phyloP scores from a whole-genome alignment of 352 stramenopile genomes.

The Blastocystis sp. region DNA sequence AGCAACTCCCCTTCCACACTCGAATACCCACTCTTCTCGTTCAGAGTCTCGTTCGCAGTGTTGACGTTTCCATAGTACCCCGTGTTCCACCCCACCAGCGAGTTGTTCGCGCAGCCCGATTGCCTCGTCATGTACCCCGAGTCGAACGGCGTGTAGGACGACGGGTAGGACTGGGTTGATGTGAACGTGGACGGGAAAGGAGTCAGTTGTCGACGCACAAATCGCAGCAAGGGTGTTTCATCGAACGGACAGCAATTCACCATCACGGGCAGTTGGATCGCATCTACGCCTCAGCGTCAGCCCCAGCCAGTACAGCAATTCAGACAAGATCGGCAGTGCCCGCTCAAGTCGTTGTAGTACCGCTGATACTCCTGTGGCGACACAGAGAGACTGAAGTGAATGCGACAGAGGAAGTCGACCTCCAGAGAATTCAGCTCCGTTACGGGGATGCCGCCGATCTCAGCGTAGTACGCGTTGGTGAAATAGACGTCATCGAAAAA shows the following conservation, averaged over 20 bases:
- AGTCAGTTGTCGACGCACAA: background rate
- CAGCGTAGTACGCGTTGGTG: slow-evolving; percentile 98
- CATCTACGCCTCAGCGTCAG: background rate
- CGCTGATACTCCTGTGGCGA: slow-evolving; percentile 84
- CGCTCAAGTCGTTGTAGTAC: slow-evolving; percentile 84
- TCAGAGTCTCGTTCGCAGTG: background rate
- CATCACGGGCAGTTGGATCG: slow-evolving; percentile 4
- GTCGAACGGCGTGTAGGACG: background rate
- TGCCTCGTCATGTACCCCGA: background rate
- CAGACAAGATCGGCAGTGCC: slow-evolving; percentile 71
- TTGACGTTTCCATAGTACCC: background rate
- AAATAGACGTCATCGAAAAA: slow-evolving; percentile 99
- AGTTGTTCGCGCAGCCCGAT: background rate
- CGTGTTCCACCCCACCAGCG: background rate
- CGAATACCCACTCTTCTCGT: background rate
- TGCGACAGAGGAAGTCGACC: slow-evolving; percentile 94
- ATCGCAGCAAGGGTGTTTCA: slow-evolving; percentile 34
- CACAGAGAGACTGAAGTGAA: slow-evolving; percentile 97
- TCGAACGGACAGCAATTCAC: slow-evolving; percentile 14
- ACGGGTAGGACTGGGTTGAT: background rate
- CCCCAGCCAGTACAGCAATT: background rate
- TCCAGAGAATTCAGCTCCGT: slow-evolving; percentile 93
- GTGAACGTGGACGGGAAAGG: background rate
- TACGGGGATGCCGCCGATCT: slow-evolving; percentile 77
- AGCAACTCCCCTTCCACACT: background rate